Conservation (phyloP, 495 filamentous ascomycete species). For the Hypomontagnella monticulosa region DNA sequence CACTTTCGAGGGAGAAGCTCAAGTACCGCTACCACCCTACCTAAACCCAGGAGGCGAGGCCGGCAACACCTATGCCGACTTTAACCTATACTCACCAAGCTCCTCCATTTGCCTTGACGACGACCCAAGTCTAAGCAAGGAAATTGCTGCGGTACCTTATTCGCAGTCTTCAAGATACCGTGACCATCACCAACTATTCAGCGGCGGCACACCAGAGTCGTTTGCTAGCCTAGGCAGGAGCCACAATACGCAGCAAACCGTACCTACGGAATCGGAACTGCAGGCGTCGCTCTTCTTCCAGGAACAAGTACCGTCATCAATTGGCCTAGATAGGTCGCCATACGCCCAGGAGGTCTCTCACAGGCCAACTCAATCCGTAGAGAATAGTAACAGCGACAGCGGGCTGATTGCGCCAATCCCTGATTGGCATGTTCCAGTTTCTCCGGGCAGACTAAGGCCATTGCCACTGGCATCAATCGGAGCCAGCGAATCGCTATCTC, state of each 20-base stretch:
- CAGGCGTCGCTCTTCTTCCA: background rate
- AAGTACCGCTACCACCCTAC: slow-evolving; percentile 52
- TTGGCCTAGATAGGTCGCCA: background rate
- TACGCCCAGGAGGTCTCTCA: background rate
- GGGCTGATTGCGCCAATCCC: background rate
- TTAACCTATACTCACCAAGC: slow-evolving; percentile 60
- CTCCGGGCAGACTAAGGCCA: background rate
- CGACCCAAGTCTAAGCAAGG: slow-evolving; percentile 44
- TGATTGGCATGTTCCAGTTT: slow-evolving; percentile 9
- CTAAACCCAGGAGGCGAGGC: slow-evolving; percentile 50
- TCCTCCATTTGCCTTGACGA: slow-evolving; percentile 56
- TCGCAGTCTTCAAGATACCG: slow-evolving; percentile 1
- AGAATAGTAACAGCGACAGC: background rate
- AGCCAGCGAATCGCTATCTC: background rate
- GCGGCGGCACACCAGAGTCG: background rate
- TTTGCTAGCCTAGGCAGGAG: background rate
- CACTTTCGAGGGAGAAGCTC: slow-evolving; percentile 19
- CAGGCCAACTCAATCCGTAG: background rate
- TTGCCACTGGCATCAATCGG: background rate
- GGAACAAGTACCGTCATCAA: slow-evolving; percentile 8
- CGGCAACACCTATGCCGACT: slow-evolving; percentile 59
- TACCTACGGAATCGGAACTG: background rate
- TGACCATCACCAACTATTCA: slow-evolving; percentile 14
- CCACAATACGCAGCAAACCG: background rate
- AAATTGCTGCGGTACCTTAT: slow-evolving; percentile 34